phyloP scores from a whole-genome alignment of 1,139 yeast species.

The Pichia terricola region DNA sequence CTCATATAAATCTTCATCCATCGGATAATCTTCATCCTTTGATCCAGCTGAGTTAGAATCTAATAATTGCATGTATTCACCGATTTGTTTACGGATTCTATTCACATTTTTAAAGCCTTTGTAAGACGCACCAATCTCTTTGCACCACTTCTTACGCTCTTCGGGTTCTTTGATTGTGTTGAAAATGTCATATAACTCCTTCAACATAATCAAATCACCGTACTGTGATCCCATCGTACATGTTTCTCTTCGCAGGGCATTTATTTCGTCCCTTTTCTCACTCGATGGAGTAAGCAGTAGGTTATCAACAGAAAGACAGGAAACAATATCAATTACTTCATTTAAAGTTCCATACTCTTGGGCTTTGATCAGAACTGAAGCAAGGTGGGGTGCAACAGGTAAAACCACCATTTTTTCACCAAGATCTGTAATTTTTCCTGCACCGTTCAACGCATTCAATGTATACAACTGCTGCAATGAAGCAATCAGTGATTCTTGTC shows the following conservation, averaged over 20 bases:
- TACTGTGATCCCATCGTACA: slow-evolving; percentile 60
- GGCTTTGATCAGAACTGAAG: slow-evolving; percentile 78
- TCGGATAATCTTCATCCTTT: too few species aligned
- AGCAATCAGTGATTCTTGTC: slow-evolving; percentile 61
- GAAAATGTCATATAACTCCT: slow-evolving; percentile 65
- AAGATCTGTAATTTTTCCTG: slow-evolving; percentile 63
- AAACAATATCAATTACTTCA: slow-evolving; percentile 77
- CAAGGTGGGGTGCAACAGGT: slow-evolving; percentile 85
- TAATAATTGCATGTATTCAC: slow-evolving; percentile 54
- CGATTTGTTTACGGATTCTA: slow-evolving; percentile 67
- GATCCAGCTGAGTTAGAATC: slow-evolving; percentile 3
- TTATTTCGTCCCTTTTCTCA: slow-evolving; percentile 74
- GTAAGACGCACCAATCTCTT: slow-evolving; percentile 60
- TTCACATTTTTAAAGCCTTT: slow-evolving; percentile 75
- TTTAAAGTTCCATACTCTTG: slow-evolving; percentile 45
- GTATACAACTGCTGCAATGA: slow-evolving; percentile 74
- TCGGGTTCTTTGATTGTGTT: slow-evolving; percentile 34
- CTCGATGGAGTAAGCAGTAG: slow-evolving; percentile 70
- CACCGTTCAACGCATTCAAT: slow-evolving; percentile 67
- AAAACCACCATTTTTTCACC: slow-evolving; percentile 82
- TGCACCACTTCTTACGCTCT: slow-evolving; percentile 69
- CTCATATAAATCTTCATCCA: slow-evolving; percentile 22
- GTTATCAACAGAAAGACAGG: slow-evolving; percentile 90
- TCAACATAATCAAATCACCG: slow-evolving; percentile 80
- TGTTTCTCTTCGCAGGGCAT: slow-evolving; percentile 47